Percentiles rank a stretch among this genome's conserved stretches.
These are phyloP conservation scores for Kazachstania viticola DNA, from an alignment of 805 yeast species.

Conservation along the genomic window DNA sequence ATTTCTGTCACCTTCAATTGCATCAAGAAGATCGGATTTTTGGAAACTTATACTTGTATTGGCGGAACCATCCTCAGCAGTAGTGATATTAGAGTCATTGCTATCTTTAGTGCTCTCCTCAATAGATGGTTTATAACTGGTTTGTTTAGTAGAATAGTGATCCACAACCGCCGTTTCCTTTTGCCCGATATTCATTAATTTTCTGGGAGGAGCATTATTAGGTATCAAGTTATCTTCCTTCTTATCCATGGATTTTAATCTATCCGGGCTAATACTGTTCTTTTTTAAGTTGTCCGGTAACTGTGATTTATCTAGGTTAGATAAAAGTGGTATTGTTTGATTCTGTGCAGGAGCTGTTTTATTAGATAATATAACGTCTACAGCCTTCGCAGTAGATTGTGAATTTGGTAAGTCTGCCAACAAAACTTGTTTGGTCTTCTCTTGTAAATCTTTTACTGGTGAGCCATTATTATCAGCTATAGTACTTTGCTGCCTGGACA, in stretches of 20 bases:
- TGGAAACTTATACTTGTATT: constrained; percentile 17
- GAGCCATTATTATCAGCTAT: constrained; percentile 25
- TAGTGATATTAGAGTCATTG: constrained; percentile 2
- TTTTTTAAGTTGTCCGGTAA: too few relatives aligned
- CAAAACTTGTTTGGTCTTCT: constrained; percentile 13
- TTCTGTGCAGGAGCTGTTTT: too few relatives aligned
- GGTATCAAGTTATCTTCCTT: not conserved
- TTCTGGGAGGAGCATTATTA: not conserved
- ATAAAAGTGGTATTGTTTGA: not conserved
- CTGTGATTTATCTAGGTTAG: not conserved
- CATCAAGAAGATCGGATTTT: constrained; percentile 18
- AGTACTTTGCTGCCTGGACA: constrained; percentile 22
- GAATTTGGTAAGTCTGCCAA: constrained; percentile 21
- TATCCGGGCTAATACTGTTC: too few relatives aligned
- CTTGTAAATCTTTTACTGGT: constrained; percentile 17
- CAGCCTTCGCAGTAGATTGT: too few relatives aligned
- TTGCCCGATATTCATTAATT: not conserved
- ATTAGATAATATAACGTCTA: too few relatives aligned
- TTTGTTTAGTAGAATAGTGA: not conserved
- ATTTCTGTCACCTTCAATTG: constrained; percentile 17
- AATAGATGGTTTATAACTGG: not conserved
- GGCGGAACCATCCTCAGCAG: too few relatives aligned
- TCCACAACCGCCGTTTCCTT: not conserved
- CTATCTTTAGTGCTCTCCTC: not conserved
- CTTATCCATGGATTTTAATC: too few relatives aligned